Conservation (phyloP, 208 protist genomes). For the Wallacemonas sp. region DNA sequence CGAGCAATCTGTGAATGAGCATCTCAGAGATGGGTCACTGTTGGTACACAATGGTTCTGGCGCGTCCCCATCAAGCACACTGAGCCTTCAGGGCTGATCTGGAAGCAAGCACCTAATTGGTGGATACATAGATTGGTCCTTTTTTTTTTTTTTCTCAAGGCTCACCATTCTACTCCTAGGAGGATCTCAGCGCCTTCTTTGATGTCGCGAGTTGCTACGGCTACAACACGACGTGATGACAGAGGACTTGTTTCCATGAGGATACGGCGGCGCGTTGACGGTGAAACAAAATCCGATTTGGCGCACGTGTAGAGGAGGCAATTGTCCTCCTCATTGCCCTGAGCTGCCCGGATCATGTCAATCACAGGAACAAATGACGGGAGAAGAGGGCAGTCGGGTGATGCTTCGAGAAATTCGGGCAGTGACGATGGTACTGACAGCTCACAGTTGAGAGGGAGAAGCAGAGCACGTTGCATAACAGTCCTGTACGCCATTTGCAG, state of each 20-base stretch:
- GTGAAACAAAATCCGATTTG: conserved; percentile 69
- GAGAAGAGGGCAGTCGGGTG: conserved; percentile 51
- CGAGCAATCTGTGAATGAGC: no score
- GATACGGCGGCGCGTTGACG: conserved; percentile 51
- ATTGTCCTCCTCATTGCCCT: conserved; percentile 28
- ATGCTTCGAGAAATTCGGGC: conserved; percentile 50
- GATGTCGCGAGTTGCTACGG: conserved; percentile 66
- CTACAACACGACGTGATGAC: conserved; percentile 58
- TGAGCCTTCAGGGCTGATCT: no score
- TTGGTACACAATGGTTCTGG: no score
- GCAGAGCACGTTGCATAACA: conserved; percentile 59
- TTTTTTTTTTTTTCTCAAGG: no score
- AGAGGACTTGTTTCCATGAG: conserved; percentile 55
- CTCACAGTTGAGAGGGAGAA: conserved; percentile 68
- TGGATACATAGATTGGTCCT: no score
- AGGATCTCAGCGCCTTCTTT: conserved; percentile 67
- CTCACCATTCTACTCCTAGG: conserved; percentile 46
- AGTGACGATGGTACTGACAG: conserved; percentile 73
- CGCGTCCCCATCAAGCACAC: no score
- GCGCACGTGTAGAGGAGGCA: conserved; percentile 77
- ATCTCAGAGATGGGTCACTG: no score
- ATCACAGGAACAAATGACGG: conserved; percentile 80
- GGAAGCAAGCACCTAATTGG: no score
- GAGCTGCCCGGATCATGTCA: conserved; percentile 54
- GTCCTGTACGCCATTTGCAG: conserved; percentile 47